Evolutionary conservation across 805 yeast genomes (phyloP), one percentile per base, ranked within the genome.

Genomic region (Teunomyces cretensis): DNA sequence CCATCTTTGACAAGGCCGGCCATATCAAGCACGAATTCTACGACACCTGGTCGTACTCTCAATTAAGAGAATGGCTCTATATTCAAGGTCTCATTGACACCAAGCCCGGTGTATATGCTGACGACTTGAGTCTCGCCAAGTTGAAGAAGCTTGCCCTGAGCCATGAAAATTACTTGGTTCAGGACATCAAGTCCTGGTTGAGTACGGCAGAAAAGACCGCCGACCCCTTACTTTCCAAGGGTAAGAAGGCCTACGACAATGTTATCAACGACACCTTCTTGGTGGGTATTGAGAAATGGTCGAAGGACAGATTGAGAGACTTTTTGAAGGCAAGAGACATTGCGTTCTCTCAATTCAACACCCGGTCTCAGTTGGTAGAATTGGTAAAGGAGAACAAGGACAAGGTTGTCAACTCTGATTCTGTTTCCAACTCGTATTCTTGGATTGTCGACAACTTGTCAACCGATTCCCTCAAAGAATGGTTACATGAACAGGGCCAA

Each of bases 51-150:
- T 61, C 79, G 3, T 68, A 75, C 19, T 66, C 74, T 4, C 86
- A 83, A 53, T 61, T 83, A 47, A 65, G 71, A 53, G 75, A 74
- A 47, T 83, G 86, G 80, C 61, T 84, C 28, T 60, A 68, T 44
- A 57, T 65, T 33, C 80, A 78, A 54, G 64, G 60, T 5, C 19
- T 58, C 12, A 47, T 58, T 30, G 53, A 50, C 43, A 46, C 52
- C 35, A 54, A 54, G 39, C 60, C 61, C 1, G 76, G 75, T 24
- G 58, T 72, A 32, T 60, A 63, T 11, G 54, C 38, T n/a, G 54
- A 71, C 33, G 65, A 65, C 32, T 67, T 69, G 30, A 56, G 63
- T n/a, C 39, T 58, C 9, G 65, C 61, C 15, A 69, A 71, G 28
- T 59, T 77, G 39, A 54, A 64, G 4, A 47, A 60, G 9, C 17